These are phyloP conservation scores for Penicillium sp. DNA, from an alignment of 2,329 filamentous ascomycete species.

Conservation along the genomic window DNA sequence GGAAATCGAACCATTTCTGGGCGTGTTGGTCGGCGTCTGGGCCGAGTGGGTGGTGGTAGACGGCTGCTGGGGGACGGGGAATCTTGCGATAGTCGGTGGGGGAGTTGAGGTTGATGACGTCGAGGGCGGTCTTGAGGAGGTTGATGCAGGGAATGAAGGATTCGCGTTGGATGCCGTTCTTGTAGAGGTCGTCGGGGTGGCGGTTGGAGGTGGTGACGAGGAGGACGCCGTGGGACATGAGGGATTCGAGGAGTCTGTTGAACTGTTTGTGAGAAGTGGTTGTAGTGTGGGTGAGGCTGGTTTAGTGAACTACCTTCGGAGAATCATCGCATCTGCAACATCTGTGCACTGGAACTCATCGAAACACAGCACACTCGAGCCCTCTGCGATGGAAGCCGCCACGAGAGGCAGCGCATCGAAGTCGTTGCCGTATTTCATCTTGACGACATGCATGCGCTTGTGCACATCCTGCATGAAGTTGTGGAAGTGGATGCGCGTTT, in stretches of 20 bases:
- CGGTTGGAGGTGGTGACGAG: slow-evolving; percentile 92
- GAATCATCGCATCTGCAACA: slow-evolving; percentile 96
- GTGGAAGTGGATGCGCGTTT: slow-evolving; percentile 94
- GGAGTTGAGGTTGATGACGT: slow-evolving; percentile 89
- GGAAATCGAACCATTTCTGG: slow-evolving; percentile 89
- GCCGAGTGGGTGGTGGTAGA: slow-evolving; percentile 86
- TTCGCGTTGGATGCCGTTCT: slow-evolving; percentile 91
- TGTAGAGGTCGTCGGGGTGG: slow-evolving; percentile 93
- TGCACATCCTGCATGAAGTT: slow-evolving; percentile 99
- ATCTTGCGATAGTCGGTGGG: slow-evolving; percentile 96
- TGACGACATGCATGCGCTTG: slow-evolving; percentile 77
- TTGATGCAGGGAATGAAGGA: slow-evolving; percentile 94
- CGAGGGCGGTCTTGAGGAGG: slow-evolving; percentile 71
- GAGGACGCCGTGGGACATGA: slow-evolving; percentile 98
- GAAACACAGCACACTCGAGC: slow-evolving; percentile 82
- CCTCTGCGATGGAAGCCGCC: slow-evolving; percentile 83
- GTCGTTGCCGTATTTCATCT: slow-evolving; percentile 79
- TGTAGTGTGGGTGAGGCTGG: too few relatives aligned
- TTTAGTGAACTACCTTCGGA: slow-evolving; percentile 57
- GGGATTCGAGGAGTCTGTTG: slow-evolving; percentile 63
- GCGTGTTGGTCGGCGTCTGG: slow-evolving; percentile 68
- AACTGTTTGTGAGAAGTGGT: slow-evolving; percentile 16
- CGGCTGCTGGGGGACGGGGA: slow-evolving; percentile 78
- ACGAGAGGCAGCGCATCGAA: slow-evolving; percentile 85
- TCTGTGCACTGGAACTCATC: slow-evolving; percentile 99